These are phyloP conservation scores for Triticum aestivum DNA, from an alignment of 176 grass and related monocot genomes.

Conservation along the genomic window IWGSC_CS_RefSeq_v2.1 NC_057808.1:65923845-65924344, in stretches of 20 bases:
- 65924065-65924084: not conserved
- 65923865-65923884: not conserved
- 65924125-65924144: not conserved
- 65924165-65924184: not conserved
- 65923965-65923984: not conserved
- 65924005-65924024: not conserved
- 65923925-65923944: not conserved
- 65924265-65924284: slow-evolving; percentile 1
- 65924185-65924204: not conserved
- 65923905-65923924: too few relatives aligned
- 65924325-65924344: slow-evolving; percentile 7
- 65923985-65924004: not conserved
- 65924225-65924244: slow-evolving; percentile 17
- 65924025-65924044: not conserved
- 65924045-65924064: not conserved
- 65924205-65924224: not conserved
- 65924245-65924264: not conserved
- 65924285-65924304: slow-evolving; percentile 25
- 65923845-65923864: not conserved
- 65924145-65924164: not conserved
- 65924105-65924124: not conserved
- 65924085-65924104: not conserved
- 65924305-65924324: not conserved
- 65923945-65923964: not conserved
- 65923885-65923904: not conserved